Conservation (phyloP, 2,329 filamentous ascomycete species). For the Alternaria sp. region DNA sequence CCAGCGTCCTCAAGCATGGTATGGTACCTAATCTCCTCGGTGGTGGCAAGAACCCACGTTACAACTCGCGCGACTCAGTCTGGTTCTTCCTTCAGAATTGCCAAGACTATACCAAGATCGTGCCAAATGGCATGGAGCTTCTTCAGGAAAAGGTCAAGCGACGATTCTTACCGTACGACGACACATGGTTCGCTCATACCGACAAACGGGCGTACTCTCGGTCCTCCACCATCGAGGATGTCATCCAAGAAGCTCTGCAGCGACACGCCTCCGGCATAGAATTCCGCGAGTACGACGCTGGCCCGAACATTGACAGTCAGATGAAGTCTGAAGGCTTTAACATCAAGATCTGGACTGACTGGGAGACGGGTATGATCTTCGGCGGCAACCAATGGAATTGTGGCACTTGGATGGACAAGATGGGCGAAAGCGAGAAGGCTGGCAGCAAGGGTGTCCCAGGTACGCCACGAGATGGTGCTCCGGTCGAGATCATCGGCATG, state of each 20-base stretch:
- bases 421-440: conserved; percentile 95
- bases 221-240: conserved; percentile 82
- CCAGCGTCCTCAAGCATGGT: conserved; percentile 94
- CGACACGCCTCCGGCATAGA: conserved; percentile 89
- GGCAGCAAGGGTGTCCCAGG: conserved; percentile 92
- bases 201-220: conserved; percentile 86
- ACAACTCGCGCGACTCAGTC: conserved; percentile 94
- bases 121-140: conserved; percentile 76
- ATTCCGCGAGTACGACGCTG: conserved; percentile 94
- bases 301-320: conserved; percentile 84
- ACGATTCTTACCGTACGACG: conserved; percentile 92
- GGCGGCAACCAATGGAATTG: conserved; percentile 95
- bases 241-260: conserved; percentile 93
- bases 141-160: conserved; percentile 80
- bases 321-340: conserved; percentile 95
- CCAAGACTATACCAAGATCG: conserved; percentile 87
- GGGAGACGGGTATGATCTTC: conserved; percentile 88
- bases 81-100: conserved; percentile 99
- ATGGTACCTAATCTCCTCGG: conserved; percentile 97
- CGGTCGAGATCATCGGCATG: conserved; percentile 92
- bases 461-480: conserved; percentile 94
- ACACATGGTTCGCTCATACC: conserved; percentile 87
- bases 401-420: conserved; percentile 99
- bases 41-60: conserved; percentile 83
- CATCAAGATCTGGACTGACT: conserved; percentile 89